Percentiles rank a stretch among this genome's conserved stretches.
phyloP scores from a whole-genome alignment of 139 green algal genomes.

The Closterium sp. region DNA sequence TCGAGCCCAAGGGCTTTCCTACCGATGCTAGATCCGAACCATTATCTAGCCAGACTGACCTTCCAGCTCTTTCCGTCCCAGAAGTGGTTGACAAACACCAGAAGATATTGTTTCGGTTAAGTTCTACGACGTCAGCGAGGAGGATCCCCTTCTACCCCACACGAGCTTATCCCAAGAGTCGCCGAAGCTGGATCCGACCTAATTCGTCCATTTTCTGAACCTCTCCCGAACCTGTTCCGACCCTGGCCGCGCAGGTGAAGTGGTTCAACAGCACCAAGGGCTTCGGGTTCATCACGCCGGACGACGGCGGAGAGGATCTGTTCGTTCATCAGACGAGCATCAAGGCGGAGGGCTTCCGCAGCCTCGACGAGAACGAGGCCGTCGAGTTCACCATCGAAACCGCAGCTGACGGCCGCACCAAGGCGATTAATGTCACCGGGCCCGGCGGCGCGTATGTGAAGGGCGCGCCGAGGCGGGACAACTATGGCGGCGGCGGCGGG shows the following conservation, averaged over 20 bases:
- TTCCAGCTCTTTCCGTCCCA: no score
- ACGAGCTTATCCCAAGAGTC: no score
- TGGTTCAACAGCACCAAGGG: slow-evolving; percentile 95
- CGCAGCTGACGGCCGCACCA: slow-evolving; percentile 80
- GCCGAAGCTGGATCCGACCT: no score
- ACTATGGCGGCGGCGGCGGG: neutral
- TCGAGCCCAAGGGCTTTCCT: no score
- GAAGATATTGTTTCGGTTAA: no score
- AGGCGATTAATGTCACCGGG: slow-evolving; percentile 88
- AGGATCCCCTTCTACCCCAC: no score
- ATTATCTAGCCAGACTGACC: no score
- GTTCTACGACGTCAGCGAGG: no score
- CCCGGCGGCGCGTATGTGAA: slow-evolving; percentile 64
- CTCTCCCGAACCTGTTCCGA: neutral
- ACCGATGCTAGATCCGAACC: no score
- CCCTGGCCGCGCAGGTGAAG: slow-evolving; percentile 58
- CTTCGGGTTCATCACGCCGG: slow-evolving; percentile 89
- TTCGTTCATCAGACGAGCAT: slow-evolving; percentile 97
- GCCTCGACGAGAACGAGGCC: slow-evolving; percentile 81
- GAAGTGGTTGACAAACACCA: no score
- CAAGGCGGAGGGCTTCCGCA: slow-evolving; percentile 85
- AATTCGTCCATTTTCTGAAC: no score
- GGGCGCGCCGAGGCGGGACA: slow-evolving; percentile 34
- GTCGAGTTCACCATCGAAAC: slow-evolving; percentile 89
- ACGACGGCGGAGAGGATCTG: slow-evolving; percentile 80